Conservation (phyloP, 345 rosid species). For the Diplotaxis tenuifolia region DNA sequence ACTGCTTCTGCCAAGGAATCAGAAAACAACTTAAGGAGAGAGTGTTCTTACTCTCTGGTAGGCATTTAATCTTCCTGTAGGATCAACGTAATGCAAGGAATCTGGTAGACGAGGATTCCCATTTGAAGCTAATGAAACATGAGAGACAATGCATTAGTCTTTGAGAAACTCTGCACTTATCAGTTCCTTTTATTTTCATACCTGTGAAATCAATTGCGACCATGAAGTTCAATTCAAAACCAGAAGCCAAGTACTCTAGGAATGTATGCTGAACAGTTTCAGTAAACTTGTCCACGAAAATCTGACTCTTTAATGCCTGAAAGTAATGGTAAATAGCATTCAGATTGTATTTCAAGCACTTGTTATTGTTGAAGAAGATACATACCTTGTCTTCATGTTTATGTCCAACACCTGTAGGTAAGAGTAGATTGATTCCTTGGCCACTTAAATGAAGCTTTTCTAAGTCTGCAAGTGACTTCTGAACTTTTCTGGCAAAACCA, state of each 20-base stretch:
- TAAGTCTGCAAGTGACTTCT: slow-evolving; percentile 72
- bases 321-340: neutral
- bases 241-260: slow-evolving; percentile 78
- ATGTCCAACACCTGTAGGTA: slow-evolving; percentile 61
- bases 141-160: slow-evolving; percentile 5
- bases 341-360: neutral
- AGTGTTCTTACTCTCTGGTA: slow-evolving; percentile 60
- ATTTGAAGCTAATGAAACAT: slow-evolving; percentile 74
- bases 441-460: slow-evolving; percentile 58
- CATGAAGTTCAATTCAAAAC: slow-evolving; percentile 91
- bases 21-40: neutral
- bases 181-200: slow-evolving; percentile 26
- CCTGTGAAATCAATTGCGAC: slow-evolving; percentile 97
- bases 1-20: neutral
- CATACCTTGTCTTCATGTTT: slow-evolving; percentile 59
- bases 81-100: slow-evolving; percentile 81
- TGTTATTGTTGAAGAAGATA: slow-evolving; percentile 2
- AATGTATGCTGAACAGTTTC: slow-evolving; percentile 70
- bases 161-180: neutral
- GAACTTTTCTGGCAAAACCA: slow-evolving; percentile 58
- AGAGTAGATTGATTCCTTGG: slow-evolving; percentile 52
- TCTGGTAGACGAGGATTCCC: slow-evolving; percentile 90
- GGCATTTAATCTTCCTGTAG: slow-evolving; percentile 65
- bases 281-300: slow-evolving; percentile 65
- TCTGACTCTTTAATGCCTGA: slow-evolving; percentile 68